Conservation (phyloP, 345 rosid genomes). For the Salix suchowensis region DNA sequence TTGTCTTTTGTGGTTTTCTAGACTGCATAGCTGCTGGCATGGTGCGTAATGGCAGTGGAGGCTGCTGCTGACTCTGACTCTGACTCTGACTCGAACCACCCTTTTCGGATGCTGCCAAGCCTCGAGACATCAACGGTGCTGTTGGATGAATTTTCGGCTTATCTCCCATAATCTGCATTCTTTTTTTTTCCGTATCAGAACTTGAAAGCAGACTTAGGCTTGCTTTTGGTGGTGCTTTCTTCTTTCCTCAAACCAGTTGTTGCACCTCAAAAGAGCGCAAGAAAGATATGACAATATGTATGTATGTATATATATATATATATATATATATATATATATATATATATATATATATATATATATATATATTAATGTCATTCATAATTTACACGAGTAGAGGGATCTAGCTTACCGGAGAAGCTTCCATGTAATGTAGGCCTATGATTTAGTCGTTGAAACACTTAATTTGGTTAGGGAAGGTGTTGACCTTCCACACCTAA, state of each 20-base stretch:
- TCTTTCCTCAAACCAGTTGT: background rate
- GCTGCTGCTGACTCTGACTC: background rate
- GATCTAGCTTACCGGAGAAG: background rate
- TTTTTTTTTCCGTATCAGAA: background rate
- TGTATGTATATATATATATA: too few relatives aligned
- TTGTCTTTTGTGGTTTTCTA: background rate
- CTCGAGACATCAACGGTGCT: constrained; percentile 25
- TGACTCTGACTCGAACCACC: constrained; percentile 1
- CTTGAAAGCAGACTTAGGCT: background rate
- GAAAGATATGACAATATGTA: background rate
- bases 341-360: too few relatives aligned
- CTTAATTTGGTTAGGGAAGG: constrained; percentile 1
- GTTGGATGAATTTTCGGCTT: constrained; percentile 50
- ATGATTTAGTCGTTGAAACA: background rate
- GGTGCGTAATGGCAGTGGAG: constrained; percentile 9
- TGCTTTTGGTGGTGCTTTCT: background rate
- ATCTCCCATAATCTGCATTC: constrained; percentile 34
- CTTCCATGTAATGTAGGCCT: constrained; percentile 8
- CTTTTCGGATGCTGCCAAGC: constrained; percentile 28
- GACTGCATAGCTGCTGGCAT: constrained; percentile 23
- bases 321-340: background rate
- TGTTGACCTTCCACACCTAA: constrained; percentile 54
- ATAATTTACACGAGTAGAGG: background rate
- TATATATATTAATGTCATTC: background rate
- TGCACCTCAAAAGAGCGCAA: background rate